Evolutionary conservation across 305 asterid genomes (phyloP).

Genomic region (Withania somnifera): DNA sequence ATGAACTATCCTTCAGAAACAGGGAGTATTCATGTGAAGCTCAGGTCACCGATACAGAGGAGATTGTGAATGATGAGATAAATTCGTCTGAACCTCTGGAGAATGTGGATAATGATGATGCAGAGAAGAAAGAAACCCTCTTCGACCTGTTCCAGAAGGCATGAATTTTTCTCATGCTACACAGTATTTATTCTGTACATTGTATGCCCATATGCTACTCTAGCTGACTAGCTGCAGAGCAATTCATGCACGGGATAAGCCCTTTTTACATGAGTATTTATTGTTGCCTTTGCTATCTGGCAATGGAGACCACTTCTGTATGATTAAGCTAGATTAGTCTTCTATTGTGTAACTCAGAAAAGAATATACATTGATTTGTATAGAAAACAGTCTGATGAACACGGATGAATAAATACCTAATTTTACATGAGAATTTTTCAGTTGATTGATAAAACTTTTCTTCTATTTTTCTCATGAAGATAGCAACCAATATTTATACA

Average conservation of each 20-base stretch:
- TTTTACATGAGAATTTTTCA: neutral
- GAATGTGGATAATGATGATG: neutral
- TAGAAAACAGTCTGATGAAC: neutral
- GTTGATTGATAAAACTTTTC: too few relatives aligned
- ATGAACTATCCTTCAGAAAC: constrained; percentile 24
- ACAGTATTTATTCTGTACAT: neutral
- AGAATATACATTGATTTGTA: neutral
- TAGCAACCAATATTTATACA: too few relatives aligned
- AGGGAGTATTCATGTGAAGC: constrained; percentile 20
- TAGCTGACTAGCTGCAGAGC: neutral
- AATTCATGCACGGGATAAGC: neutral
- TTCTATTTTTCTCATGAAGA: too few relatives aligned
- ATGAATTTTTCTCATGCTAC: neutral
- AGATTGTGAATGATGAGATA: constrained; percentile 9
- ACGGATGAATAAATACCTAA: neutral
- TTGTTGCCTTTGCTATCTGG: neutral
- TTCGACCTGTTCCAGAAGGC: constrained; percentile 45
- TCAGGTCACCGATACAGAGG: constrained; percentile 14
- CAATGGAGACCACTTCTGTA: neutral
- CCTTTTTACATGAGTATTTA: neutral
- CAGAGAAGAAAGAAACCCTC: constrained; percentile 31
- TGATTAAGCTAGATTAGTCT: neutral
- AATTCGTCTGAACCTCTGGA: neutral
- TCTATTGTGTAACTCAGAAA: neutral
- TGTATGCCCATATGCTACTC: neutral